Percentiles rank a stretch among this genome's conserved stretches.
phyloP scores from a whole-genome alignment of 1,139 yeast species.

The Protomyces pachydermus region DNA sequence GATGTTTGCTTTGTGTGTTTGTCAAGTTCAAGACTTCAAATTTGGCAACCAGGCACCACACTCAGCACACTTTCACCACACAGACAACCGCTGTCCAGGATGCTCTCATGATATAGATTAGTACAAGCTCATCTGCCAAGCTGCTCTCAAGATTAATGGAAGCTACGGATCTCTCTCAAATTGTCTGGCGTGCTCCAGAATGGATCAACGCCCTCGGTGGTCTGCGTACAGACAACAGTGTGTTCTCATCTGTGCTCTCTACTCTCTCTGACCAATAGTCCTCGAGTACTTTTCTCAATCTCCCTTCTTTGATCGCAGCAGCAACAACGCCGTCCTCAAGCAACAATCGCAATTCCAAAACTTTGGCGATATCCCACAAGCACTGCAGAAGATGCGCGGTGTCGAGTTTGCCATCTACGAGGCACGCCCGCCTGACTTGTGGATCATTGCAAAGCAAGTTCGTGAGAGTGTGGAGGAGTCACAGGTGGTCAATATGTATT shows the following conservation, averaged over 20 bases:
- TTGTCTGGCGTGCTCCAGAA: slow-evolving; percentile 26
- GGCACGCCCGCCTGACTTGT: slow-evolving; percentile 81
- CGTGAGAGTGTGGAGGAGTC: slow-evolving; percentile 51
- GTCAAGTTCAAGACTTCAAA: too few relatives aligned
- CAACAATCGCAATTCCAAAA: slow-evolving; percentile 92
- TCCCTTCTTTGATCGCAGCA: slow-evolving; percentile 89
- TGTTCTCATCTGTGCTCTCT: background rate
- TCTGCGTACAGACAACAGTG: slow-evolving; percentile 15
- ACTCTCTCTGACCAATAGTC: slow-evolving; percentile 36
- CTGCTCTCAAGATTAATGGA: background rate
- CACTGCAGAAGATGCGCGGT: slow-evolving; percentile 74
- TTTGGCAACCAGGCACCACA: too few relatives aligned
- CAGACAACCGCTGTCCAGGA: too few relatives aligned
- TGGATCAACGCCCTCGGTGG: slow-evolving; percentile 26
- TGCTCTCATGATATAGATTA: too few relatives aligned
- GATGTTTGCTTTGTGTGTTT: too few relatives aligned
- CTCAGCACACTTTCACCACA: too few relatives aligned
- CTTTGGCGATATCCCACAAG: slow-evolving; percentile 46
- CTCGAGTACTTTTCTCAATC: slow-evolving; percentile 88
- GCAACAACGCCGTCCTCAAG: slow-evolving; percentile 87
- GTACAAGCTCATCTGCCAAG: too few relatives aligned
- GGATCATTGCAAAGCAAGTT: slow-evolving; percentile 81
- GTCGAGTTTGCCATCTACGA: slow-evolving; percentile 72
- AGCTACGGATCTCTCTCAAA: background rate
- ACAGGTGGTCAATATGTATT: slow-evolving; percentile 64